Evolutionary conservation across 2,329 filamentous ascomycete genomes (phyloP).

Genomic region (Xylariaceae sp.): DNA sequence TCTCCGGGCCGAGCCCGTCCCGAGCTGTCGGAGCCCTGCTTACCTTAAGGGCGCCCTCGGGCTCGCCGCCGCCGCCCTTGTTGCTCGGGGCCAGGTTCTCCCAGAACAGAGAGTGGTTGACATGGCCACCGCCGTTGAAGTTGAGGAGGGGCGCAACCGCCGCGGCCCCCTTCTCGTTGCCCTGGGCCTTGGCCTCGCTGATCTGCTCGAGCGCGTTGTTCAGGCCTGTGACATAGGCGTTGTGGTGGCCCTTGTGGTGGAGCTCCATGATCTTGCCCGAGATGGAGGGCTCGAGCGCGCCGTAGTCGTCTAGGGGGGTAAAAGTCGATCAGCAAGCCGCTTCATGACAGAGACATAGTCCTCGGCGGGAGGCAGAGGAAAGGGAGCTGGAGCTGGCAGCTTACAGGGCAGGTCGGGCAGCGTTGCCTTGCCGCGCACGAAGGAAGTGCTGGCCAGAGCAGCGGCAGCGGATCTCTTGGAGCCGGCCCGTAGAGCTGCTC

Average conservation of each 20-base stretch:
- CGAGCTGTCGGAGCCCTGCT: no score
- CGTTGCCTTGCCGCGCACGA: slow-evolving; percentile 81
- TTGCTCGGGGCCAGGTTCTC: slow-evolving; percentile 51
- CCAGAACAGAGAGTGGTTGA: slow-evolving; percentile 64
- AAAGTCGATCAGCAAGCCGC: not conserved
- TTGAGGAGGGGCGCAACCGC: slow-evolving; percentile 37
- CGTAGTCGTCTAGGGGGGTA: slow-evolving; percentile 74
- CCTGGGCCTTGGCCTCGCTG: slow-evolving; percentile 46
- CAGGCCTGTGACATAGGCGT: slow-evolving; percentile 72
- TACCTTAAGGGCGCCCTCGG: slow-evolving; percentile 38
- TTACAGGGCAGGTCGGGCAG: slow-evolving; percentile 80
- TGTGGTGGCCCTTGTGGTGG: slow-evolving; percentile 76
- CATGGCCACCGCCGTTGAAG: slow-evolving; percentile 60
- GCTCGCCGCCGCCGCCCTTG: slow-evolving; percentile 35
- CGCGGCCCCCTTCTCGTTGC: slow-evolving; percentile 31
- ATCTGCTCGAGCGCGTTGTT: slow-evolving; percentile 65
- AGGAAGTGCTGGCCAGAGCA: slow-evolving; percentile 65
- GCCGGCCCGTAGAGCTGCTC: slow-evolving; percentile 63
- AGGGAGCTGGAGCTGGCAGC: slow-evolving; percentile 18
- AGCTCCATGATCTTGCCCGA: slow-evolving; percentile 80
- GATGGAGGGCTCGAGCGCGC: slow-evolving; percentile 75
- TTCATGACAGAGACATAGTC: no score
- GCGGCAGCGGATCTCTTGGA: slow-evolving; percentile 52
- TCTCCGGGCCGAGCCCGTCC: no score
- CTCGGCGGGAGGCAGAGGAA: slow-evolving; percentile 1